Evolutionary conservation across 345 rosid genomes (phyloP), one percentile per base, ranked within the genome.

Genomic region (Erucastrum elatum): DNA sequence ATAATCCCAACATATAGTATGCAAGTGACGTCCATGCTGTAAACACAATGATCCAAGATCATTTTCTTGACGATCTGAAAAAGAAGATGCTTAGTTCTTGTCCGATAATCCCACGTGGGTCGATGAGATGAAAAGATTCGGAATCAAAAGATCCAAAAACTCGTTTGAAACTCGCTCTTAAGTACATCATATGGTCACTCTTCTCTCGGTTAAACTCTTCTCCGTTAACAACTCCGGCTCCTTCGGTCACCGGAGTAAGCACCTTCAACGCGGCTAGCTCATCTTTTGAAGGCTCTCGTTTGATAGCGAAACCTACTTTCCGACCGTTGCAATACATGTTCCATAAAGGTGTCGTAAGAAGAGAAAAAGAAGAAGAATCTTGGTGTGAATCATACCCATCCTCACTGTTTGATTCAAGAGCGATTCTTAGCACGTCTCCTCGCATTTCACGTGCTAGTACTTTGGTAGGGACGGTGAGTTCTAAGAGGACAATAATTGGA

Each of bases 61-160:
- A 68, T 8, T 13, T 66, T 56, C 33, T 3, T 30, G 73, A 37
- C 4, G 85, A 89, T 29, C 92, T 85, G 41, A 77, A 75, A 77
- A 91, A 81, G 88, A 86, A 89, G 65, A 91, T 81, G 68, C 97
- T 90, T 27, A 91, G 83, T 77, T 91, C 94, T 82, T 91, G 94
- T 49, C 92, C 92, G 4, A 87, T 84, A 60, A 82, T 74, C 25
- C 92, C 90, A 13, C 85, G 87, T 0, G 92, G 97, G 34, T 89
- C 94, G 8, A 91, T 84, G 80, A 91, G 78, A 72, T 87, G 94
- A 76, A 88, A 91, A 56, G 97, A 88, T 76, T 90, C 91, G 2
- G 94, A 86, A 41, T 85, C 71, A 4, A 81, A 46, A 0, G 92
- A 87, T 4, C 90, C 83, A 55, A 79, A 70, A 55, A 88, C 82